These are phyloP conservation scores for Cryptococcus sp. DNA, from an alignment of 1,284 basidiomycete species.

Conservation along the genomic window DNA sequence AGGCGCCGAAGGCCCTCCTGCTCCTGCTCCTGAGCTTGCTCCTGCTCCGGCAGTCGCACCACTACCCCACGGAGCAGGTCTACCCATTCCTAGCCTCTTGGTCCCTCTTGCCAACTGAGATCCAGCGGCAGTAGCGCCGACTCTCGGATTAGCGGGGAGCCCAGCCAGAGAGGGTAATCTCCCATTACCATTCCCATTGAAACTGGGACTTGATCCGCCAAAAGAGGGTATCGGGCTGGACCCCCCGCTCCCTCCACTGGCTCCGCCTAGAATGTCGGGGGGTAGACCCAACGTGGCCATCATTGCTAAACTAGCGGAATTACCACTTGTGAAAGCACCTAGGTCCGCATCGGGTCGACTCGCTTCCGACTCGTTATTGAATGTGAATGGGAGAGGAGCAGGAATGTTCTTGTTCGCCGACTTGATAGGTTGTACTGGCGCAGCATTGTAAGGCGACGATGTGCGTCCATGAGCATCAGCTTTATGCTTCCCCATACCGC, in stretches of 20 bases:
- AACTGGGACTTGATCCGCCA: conserved; percentile 4
- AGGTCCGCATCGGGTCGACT: conserved; percentile 23
- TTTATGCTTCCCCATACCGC: background rate
- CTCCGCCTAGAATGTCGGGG: conserved; percentile 13
- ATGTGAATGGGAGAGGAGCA: conserved; percentile 43
- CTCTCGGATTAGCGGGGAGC: conserved; percentile 1
- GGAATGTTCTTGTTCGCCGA: conserved; percentile 40
- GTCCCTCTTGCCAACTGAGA: conserved; percentile 31
- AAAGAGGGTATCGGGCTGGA: conserved; percentile 1
- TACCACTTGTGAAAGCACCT: conserved; percentile 32
- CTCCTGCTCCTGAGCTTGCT: no score
- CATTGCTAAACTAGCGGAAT: conserved; percentile 30
- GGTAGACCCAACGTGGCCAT: conserved; percentile 43
- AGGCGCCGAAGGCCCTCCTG: no score
- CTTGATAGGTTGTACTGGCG: conserved; percentile 28
- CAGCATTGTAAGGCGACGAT: conserved; percentile 24
- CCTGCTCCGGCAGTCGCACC: no score
- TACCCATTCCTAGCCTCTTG: conserved; percentile 51
- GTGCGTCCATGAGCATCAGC: conserved; percentile 11
- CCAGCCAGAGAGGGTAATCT: background rate
- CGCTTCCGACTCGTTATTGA: conserved; percentile 22
- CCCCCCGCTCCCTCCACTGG: background rate
- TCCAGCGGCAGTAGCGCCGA: background rate
- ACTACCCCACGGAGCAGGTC: conserved; percentile 44
- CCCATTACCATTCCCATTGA: background rate